phyloP scores from a whole-genome alignment of 2,329 filamentous ascomycete genomes.

The Gremmenia infestans region DNA sequence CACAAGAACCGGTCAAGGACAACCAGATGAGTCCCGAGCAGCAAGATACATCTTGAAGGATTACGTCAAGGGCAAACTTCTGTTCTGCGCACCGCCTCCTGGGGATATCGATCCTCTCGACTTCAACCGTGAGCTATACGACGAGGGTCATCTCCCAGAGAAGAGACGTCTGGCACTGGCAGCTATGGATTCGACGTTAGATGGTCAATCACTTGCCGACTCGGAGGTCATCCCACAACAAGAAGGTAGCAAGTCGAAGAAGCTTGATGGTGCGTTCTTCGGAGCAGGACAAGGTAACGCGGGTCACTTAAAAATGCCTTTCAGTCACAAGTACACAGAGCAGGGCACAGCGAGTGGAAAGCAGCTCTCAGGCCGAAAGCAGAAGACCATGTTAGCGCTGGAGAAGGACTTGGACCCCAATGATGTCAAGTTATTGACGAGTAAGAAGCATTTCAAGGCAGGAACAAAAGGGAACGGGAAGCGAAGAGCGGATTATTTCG shows the following conservation, averaged over 20 bases:
- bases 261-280: conserved; percentile 89
- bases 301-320: conserved; percentile 71
- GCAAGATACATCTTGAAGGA: conserved; percentile 90
- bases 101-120: conserved; percentile 61
- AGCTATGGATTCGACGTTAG: conserved; percentile 29
- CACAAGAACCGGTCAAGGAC: conserved; percentile 80
- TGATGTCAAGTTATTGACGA: conserved; percentile 59
- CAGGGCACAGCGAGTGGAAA: conserved; percentile 64
- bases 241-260: conserved; percentile 67
- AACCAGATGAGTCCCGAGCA: conserved; percentile 89
- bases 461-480: conserved; percentile 54
- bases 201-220: conserved; percentile 37
- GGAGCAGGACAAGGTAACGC: conserved; percentile 55
- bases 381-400: conserved; percentile 71
- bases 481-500: conserved; percentile 33
- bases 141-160: conserved; percentile 72
- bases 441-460: conserved; percentile 96
- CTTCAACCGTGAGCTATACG: conserved; percentile 90
- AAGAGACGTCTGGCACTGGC: conserved; percentile 68
- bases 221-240: conserved; percentile 48
- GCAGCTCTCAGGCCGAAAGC: conserved; percentile 76
- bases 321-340: conserved; percentile 83
- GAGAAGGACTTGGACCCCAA: conserved; percentile 81
- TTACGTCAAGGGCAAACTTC: conserved; percentile 92
- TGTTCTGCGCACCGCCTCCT: conserved; percentile 87